Evolutionary conservation across 495 filamentous ascomycete genomes (phyloP).

Genomic region (Podospora fimiseda): DNA sequence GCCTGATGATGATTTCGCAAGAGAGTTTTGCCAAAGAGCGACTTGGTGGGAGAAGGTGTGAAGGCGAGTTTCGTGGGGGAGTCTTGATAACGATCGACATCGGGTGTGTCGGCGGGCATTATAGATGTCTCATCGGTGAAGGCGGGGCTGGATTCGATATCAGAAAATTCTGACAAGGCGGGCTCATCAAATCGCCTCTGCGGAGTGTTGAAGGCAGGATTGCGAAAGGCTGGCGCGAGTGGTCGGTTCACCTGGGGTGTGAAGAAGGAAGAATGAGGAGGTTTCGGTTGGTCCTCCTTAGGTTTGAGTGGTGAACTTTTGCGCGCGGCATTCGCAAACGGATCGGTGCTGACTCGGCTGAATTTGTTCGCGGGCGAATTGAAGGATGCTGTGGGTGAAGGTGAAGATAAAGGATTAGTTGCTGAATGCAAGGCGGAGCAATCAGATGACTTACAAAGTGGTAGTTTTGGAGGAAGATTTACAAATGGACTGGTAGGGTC

Average conservation of each 20-base stretch:
- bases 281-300: slow-evolving; percentile 28
- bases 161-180: slow-evolving; percentile 58
- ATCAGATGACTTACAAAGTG: slow-evolving; percentile 19
- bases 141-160: slow-evolving; percentile 75
- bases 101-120: slow-evolving; percentile 40
- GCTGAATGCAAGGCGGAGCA: too few relatives aligned
- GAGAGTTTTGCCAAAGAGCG: slow-evolving; percentile 36
- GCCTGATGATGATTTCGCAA: slow-evolving; percentile 41
- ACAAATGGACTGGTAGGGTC: slow-evolving; percentile 44
- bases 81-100: slow-evolving; percentile 29
- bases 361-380: slow-evolving; percentile 23
- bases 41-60: slow-evolving; percentile 33
- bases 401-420: too few relatives aligned
- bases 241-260: slow-evolving; percentile 28
- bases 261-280: slow-evolving; percentile 33
- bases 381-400: slow-evolving; percentile 11
- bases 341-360: slow-evolving; percentile 17
- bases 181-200: slow-evolving; percentile 63
- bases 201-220: slow-evolving; percentile 71
- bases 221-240: slow-evolving; percentile 50
- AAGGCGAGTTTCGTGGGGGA: slow-evolving; percentile 32
- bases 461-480: slow-evolving; percentile 24
- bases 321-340: slow-evolving; percentile 26
- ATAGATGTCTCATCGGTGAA: slow-evolving; percentile 63
- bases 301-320: slow-evolving; percentile 23